Evolutionary conservation across 139 green algal species (phyloP).

Genomic region (Edaphochlamys debaryana): DNA sequence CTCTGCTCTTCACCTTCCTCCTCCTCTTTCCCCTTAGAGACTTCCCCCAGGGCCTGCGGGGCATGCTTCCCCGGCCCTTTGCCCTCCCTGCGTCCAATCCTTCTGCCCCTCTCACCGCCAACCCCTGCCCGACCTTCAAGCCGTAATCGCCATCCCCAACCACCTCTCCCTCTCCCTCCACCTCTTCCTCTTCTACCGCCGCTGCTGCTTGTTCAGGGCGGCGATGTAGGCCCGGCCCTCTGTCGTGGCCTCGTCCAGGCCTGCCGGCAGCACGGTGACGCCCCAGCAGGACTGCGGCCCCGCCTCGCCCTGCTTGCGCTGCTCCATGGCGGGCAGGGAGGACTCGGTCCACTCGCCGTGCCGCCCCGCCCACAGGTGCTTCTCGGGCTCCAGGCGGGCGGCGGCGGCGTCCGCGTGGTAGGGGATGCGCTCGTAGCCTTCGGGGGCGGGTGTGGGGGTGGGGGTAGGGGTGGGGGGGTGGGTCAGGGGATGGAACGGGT

Average conservation of each 20-base stretch:
- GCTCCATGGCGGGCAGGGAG: neutral
- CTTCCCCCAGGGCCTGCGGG: too few species aligned
- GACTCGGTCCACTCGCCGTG: conserved; percentile 67
- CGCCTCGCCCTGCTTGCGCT: conserved; percentile 34
- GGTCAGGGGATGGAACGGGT: neutral
- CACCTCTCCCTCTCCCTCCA: too few species aligned
- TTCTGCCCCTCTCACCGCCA: too few species aligned
- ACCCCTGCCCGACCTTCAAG: too few species aligned
- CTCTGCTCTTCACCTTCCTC: too few species aligned
- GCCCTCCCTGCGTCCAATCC: too few species aligned
- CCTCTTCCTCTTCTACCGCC: conserved; percentile 40
- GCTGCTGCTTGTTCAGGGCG: conserved; percentile 69
- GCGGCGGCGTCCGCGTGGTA: conserved; percentile 41
- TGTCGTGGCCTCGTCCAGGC: conserved; percentile 46
- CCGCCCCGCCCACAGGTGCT: conserved; percentile 70
- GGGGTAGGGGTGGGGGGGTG: neutral
- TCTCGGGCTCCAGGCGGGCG: conserved; percentile 70
- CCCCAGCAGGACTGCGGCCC: conserved; percentile 63
- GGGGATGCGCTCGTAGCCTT: conserved; percentile 17
- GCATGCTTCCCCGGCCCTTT: too few species aligned
- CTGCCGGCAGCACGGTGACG: conserved; percentile 72
- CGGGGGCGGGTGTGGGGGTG: neutral
- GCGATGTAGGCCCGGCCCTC: conserved; percentile 38
- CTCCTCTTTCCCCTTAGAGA: too few species aligned
- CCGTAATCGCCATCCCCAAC: too few species aligned